Percentiles rank a stretch among this genome's conserved stretches.
Conservation (phyloP, 441 rosid genomes). For the Biscutella laevigata region DNA sequence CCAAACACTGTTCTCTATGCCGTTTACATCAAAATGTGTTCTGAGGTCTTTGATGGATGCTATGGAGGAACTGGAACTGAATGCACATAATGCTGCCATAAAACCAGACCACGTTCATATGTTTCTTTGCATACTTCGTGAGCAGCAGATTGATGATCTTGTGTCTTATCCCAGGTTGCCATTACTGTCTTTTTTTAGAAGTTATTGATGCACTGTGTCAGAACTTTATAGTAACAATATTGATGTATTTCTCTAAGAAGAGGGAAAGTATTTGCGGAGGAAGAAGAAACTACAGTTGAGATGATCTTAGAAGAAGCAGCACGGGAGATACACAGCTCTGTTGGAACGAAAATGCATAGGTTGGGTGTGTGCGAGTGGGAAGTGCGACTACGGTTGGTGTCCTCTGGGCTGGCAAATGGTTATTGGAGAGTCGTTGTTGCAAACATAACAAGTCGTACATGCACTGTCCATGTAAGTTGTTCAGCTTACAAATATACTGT, state of each 20-base stretch:
- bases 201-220: conserved; percentile 3
- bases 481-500: conserved; percentile 3
- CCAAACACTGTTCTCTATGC: conserved; percentile 37
- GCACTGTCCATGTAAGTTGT: conserved; percentile 76
- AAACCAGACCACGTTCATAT: conserved; percentile 87
- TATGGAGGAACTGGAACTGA: conserved; percentile 95
- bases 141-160: conserved; percentile 83
- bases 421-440: conserved; percentile 92
- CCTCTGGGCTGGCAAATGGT: conserved; percentile 81
- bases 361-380: conserved; percentile 98
- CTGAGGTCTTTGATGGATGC: conserved; percentile 80
- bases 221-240: conserved; percentile 22
- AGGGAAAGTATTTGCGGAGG: conserved; percentile 57
- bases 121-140: conserved; percentile 82
- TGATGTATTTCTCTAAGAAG: conserved; percentile 47
- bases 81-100: conserved; percentile 67
- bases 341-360: conserved; percentile 88
- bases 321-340: conserved; percentile 61
- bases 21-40: conserved; percentile 80
- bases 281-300: conserved; percentile 68
- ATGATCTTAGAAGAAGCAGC: conserved; percentile 69
- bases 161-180: conserved; percentile 74
- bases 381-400: conserved; percentile 88
- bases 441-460: conserved; percentile 93
- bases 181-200: conserved; percentile 8